These are phyloP conservation scores for Echinochloa phyllopogon DNA, from an alignment of 176 grass and related monocot species.

Conservation along the genomic window DNA sequence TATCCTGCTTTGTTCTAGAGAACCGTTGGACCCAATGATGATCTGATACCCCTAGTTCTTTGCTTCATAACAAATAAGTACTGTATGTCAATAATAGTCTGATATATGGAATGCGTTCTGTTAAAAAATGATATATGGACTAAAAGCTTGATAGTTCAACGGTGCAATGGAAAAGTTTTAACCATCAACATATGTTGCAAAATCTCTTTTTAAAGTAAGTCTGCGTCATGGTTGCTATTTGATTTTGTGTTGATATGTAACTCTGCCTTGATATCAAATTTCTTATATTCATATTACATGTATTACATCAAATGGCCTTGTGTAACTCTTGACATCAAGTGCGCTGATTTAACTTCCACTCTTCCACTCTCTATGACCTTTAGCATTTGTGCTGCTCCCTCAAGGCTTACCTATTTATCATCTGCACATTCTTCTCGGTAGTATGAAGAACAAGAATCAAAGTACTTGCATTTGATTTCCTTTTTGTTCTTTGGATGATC, in stretches of 20 bases:
- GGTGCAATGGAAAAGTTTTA: neutral
- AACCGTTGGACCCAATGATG: neutral
- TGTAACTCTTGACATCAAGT: conserved; percentile 8
- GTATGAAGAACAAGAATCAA: conserved; percentile 3
- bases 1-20: neutral
- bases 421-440: neutral
- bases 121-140: neutral
- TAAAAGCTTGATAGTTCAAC: neutral
- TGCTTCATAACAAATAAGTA: conserved; percentile 1
- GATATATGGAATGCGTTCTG: neutral
- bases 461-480: neutral
- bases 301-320: conserved; percentile 14
- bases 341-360: neutral
- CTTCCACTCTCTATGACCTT: neutral
- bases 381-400: neutral
- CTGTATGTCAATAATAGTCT: neutral
- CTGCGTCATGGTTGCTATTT: neutral
- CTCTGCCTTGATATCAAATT: neutral
- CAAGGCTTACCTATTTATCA: neutral
- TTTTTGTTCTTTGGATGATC: neutral
- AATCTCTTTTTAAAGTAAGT: neutral
- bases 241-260: neutral
- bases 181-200: neutral
- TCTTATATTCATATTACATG: conserved; percentile 6
- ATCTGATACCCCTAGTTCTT: neutral